A percentile compares a stretch with the other conserved stretches of the same genome.
Evolutionary conservation across 768 basidiomycete species (phyloP).

Genomic region (Tulasnella sp.): DNA sequence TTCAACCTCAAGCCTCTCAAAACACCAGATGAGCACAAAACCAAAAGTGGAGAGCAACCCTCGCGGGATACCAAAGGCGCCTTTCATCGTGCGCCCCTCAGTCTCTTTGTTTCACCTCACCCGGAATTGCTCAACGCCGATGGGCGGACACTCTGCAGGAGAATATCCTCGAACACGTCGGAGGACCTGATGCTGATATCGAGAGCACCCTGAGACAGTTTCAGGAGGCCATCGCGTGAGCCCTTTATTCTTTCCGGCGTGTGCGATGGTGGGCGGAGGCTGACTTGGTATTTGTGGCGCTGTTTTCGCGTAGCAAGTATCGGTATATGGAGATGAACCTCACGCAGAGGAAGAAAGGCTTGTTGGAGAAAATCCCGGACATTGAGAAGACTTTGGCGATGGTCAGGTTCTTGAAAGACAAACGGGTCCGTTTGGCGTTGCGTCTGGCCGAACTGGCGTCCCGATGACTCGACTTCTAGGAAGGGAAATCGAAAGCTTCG

Average conservation of each 20-base stretch:
- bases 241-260: too few species aligned
- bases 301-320: conserved; percentile 60
- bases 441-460: not conserved
- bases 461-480: conserved; percentile 30
- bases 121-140: too few species aligned
- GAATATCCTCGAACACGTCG: conserved; percentile 78
- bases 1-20: not conserved
- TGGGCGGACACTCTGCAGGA: conserved; percentile 37
- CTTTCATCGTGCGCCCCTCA: conserved; percentile 70
- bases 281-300: not conserved
- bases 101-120: too few species aligned
- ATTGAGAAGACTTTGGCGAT: conserved; percentile 85
- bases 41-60: conserved; percentile 52
- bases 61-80: conserved; percentile 87
- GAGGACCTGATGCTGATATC: conserved; percentile 61
- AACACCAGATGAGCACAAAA: not conserved
- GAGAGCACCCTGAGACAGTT: conserved; percentile 68
- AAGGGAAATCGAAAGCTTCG: conserved; percentile 41
- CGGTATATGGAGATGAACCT: conserved; percentile 92
- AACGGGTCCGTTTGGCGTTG: conserved; percentile 39
- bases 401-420: conserved; percentile 67
- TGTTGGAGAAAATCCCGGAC: conserved; percentile 94
- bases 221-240: conserved; percentile 91
- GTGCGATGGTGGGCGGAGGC: not conserved
- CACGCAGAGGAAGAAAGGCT: conserved; percentile 56